These are phyloP conservation scores for Neostapfia colusana DNA, from an alignment of 176 grass and related monocot species.

Conservation along the genomic window DNA sequence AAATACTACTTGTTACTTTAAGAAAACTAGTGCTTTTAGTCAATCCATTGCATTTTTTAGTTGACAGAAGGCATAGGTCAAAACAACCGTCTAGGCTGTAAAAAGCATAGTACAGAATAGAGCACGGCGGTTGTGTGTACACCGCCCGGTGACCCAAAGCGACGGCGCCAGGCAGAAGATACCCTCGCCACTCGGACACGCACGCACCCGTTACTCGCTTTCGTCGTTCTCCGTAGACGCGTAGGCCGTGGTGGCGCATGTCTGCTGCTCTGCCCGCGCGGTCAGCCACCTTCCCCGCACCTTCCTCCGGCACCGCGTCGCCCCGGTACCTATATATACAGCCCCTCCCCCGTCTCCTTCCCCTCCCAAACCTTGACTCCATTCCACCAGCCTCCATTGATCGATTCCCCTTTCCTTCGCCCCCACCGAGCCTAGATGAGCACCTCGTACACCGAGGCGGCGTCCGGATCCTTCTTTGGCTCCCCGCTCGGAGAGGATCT, in stretches of 20 bases:
- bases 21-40: neutral
- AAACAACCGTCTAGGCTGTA: neutral
- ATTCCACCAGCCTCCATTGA: neutral
- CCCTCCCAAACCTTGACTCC: neutral
- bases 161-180: neutral
- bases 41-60: neutral
- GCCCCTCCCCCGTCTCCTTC: neutral
- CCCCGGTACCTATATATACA: slow-evolving; percentile 22
- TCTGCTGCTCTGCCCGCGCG: neutral
- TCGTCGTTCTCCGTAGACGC: slow-evolving; percentile 63
- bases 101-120: neutral
- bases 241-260: slow-evolving; percentile 56
- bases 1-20: neutral
- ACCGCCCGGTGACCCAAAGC: slow-evolving; percentile 19
- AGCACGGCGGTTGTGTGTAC: slow-evolving; percentile 16
- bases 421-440: slow-evolving; percentile 8
- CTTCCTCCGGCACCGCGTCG: slow-evolving; percentile 37
- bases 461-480: slow-evolving; percentile 33
- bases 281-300: slow-evolving; percentile 24
- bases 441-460: slow-evolving; percentile 38
- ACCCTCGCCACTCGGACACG: neutral
- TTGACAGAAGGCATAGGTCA: neutral
- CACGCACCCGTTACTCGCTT: slow-evolving; percentile 33
- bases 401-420: neutral
- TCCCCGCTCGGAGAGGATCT: slow-evolving; percentile 37